Conservation (phyloP, 1,284 basidiomycete genomes). For the Pulchroboletus neoregius region DNA sequence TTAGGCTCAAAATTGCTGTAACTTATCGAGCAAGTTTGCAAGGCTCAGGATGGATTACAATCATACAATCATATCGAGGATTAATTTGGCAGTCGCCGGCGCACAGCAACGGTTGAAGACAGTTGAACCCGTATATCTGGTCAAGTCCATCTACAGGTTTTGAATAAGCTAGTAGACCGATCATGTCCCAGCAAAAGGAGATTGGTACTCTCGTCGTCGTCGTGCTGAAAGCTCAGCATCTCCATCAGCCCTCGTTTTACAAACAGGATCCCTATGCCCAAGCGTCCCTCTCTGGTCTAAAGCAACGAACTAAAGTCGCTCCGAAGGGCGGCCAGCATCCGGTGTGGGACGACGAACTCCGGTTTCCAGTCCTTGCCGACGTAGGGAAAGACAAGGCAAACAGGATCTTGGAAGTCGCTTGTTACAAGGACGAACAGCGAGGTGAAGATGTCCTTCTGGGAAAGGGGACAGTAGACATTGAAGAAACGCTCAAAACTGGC, state of each 20-base stretch:
- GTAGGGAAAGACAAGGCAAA: conserved; percentile 39
- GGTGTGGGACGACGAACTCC: conserved; percentile 70
- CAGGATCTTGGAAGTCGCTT: conserved; percentile 58
- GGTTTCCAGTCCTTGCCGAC: conserved; percentile 48
- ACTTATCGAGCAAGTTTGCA: no score
- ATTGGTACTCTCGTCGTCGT: conserved; percentile 72
- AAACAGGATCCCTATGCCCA: conserved; percentile 73
- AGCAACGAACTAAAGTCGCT: conserved; percentile 57
- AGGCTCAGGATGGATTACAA: no score
- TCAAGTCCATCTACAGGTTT: neutral
- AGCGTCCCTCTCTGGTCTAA: conserved; percentile 42
- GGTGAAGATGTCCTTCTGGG: conserved; percentile 57
- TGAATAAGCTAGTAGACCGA: neutral
- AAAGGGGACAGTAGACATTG: conserved; percentile 57
- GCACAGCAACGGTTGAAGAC: neutral
- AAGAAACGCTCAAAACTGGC: conserved; percentile 61
- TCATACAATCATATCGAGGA: no score
- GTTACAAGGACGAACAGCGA: conserved; percentile 60
- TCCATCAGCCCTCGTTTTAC: conserved; percentile 68
- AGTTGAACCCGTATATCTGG: neutral
- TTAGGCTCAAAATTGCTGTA: no score
- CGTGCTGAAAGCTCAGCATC: conserved; percentile 67
- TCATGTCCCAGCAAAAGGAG: conserved; percentile 37
- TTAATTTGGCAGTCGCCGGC: neutral
- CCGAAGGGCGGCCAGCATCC: conserved; percentile 75